A percentile compares a stretch with the other conserved stretches of the same genome.
Conservation (phyloP, 441 rosid species). For the Mallotus repandus region DNA sequence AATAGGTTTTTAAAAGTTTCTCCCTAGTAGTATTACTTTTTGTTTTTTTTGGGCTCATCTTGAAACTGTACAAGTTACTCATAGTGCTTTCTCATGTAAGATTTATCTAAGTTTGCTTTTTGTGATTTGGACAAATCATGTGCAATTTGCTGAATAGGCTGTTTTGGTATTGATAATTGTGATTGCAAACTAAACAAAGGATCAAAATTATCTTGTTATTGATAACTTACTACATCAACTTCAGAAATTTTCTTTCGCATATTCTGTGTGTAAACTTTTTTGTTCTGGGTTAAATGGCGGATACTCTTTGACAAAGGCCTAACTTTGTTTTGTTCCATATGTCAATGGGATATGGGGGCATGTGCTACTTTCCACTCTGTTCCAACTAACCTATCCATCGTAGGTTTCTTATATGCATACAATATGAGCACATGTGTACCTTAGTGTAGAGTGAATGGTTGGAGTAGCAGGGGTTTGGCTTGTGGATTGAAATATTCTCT, state of each 20-base stretch:
- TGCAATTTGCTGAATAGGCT: neutral
- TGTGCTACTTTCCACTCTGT: too few species aligned
- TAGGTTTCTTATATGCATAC: neutral
- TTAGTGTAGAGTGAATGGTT: neutral
- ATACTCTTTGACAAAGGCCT: neutral
- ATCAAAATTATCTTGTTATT: too few species aligned
- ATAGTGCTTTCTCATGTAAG: neutral
- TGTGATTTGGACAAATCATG: neutral
- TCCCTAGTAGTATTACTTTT: neutral
- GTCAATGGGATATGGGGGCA: too few species aligned
- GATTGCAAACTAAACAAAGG: too few species aligned
- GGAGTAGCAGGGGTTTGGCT: neutral
- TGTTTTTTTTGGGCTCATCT: too few species aligned
- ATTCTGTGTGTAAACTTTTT: too few species aligned
- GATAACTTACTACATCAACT: too few species aligned
- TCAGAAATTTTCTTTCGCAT: too few species aligned
- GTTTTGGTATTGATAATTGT: too few species aligned
- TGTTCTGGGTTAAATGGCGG: neutral
- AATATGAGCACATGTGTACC: neutral
- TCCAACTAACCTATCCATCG: too few species aligned
- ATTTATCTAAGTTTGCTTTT: neutral
- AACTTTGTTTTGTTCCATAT: neutral
- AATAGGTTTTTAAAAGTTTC: slow-evolving; percentile 52
- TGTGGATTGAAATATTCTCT: neutral
- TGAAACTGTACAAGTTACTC: neutral